Evolutionary conservation across 495 filamentous ascomycete species (phyloP).

Genomic region (Xylaria palmicola): DNA sequence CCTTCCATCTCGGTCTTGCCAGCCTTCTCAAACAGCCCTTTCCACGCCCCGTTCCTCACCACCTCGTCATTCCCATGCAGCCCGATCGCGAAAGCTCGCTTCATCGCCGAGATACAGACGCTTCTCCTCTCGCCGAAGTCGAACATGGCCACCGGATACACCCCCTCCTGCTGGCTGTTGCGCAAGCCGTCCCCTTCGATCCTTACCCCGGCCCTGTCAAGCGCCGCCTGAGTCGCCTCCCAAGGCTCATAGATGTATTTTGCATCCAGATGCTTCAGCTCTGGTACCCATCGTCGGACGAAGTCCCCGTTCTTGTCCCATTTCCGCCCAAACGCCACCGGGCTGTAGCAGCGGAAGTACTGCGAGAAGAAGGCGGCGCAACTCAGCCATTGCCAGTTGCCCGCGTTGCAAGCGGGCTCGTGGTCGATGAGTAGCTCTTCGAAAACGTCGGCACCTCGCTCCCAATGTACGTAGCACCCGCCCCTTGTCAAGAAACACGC

Average conservation of each 20-base stretch:
- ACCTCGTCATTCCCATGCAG: conserved; percentile 58
- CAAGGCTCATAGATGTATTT: conserved; percentile 76
- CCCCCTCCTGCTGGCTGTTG: conserved; percentile 21
- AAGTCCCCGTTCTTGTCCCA: conserved; percentile 63
- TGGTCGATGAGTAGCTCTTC: conserved; percentile 72
- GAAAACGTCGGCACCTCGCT: conserved; percentile 71
- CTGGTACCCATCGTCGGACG: conserved; percentile 60
- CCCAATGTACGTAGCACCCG: conserved; percentile 72
- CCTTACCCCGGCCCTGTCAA: conserved; percentile 57
- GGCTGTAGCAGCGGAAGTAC: conserved; percentile 66
- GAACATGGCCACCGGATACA: conserved; percentile 72
- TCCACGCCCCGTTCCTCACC: conserved; percentile 64
- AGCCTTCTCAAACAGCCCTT: conserved; percentile 50
- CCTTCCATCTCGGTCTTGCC: conserved; percentile 49
- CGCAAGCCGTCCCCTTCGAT: conserved; percentile 44
- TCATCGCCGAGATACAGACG: conserved; percentile 62
- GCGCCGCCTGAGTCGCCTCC: conserved; percentile 61
- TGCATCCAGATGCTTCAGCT: conserved; percentile 55
- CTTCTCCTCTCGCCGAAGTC: conserved; percentile 60
- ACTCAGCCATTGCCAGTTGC: conserved; percentile 76
- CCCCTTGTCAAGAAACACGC: conserved; percentile 72
- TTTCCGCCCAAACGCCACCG: conserved; percentile 65
- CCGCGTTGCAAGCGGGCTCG: conserved; percentile 65
- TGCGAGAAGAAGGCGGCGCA: conserved; percentile 68
- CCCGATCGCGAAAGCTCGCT: conserved; percentile 61